Percentiles rank a stretch among this genome's conserved stretches.
phyloP scores from a whole-genome alignment of 2,329 filamentous ascomycete species.

The Calcarisporium arbuscula region DNA sequence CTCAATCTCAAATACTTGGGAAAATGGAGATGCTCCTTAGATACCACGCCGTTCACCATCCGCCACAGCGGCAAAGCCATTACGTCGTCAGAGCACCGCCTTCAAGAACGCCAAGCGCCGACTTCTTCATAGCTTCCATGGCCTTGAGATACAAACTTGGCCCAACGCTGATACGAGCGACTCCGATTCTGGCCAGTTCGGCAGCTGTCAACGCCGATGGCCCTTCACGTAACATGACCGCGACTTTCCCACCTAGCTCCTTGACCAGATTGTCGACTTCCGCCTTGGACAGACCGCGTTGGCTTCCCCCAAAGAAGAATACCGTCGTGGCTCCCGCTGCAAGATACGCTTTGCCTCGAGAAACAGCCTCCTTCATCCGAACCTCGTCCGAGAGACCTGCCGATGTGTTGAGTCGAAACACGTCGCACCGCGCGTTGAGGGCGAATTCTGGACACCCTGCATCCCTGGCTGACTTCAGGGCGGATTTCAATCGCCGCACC shows the following conservation, averaged over 20 bases:
- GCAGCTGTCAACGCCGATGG: conserved; percentile 33
- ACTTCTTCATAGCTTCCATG: conserved; percentile 29
- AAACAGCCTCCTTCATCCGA: conserved; percentile 41
- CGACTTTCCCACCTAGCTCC: conserved; percentile 42
- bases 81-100: too few species aligned
- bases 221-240: conserved; percentile 35
- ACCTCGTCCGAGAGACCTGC: conserved; percentile 22
- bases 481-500: conserved; percentile 37
- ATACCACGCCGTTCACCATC: too few species aligned
- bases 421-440: conserved; percentile 53
- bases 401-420: conserved; percentile 31
- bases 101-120: conserved; percentile 23
- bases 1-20: too few species aligned
- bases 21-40: too few species aligned
- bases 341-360: conserved; percentile 49
- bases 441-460: conserved; percentile 48
- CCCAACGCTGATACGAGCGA: conserved; percentile 50
- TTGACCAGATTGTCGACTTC: conserved; percentile 42
- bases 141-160: conserved; percentile 38
- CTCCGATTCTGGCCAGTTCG: conserved; percentile 41
- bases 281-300: conserved; percentile 33
- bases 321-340: conserved; percentile 51
- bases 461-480: conserved; percentile 34
- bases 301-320: conserved; percentile 52
- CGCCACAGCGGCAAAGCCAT: too few species aligned